Conservation (phyloP, 371 early-diverging fungal genomes). For the Mortierella sp. region DNA sequence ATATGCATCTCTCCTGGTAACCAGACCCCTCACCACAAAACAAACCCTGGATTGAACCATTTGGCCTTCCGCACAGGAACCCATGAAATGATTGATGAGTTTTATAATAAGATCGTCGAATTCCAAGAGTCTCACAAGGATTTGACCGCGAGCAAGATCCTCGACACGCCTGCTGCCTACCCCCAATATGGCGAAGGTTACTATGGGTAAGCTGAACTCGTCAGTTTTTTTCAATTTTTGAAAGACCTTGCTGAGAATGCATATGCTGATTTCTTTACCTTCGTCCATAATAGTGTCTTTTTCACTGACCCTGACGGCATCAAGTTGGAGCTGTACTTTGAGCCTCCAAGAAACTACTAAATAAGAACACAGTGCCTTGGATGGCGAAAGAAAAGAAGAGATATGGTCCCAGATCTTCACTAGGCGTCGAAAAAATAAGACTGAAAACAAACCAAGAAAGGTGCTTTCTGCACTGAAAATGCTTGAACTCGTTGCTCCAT, state of each 20-base stretch:
- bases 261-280: too few species aligned
- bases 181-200: conserved; percentile 44
- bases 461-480: not conserved
- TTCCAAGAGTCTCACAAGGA: conserved; percentile 32
- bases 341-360: not conserved
- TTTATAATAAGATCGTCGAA: conserved; percentile 28
- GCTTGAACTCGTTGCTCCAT: not conserved
- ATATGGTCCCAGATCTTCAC: too few species aligned
- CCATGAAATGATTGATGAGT: conserved; percentile 23
- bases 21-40: conserved; percentile 34
- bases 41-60: conserved; percentile 43
- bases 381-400: too few species aligned
- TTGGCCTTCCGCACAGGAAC: conserved; percentile 30
- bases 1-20: conserved; percentile 32
- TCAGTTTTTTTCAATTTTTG: not conserved
- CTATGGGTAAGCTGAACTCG: conserved; percentile 36
- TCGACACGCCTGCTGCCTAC: conserved; percentile 43
- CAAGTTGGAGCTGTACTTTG: conserved; percentile 46
- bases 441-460: not conserved
- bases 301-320: conserved; percentile 49
- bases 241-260: not conserved
- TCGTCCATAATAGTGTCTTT: conserved; percentile 22
- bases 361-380: too few species aligned
- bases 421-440: too few species aligned
- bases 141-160: conserved; percentile 15